A percentile compares a stretch with the other conserved stretches of the same genome.
phyloP scores from a whole-genome alignment of 768 basidiomycete species.

The Saitozyma podzolica region DNA sequence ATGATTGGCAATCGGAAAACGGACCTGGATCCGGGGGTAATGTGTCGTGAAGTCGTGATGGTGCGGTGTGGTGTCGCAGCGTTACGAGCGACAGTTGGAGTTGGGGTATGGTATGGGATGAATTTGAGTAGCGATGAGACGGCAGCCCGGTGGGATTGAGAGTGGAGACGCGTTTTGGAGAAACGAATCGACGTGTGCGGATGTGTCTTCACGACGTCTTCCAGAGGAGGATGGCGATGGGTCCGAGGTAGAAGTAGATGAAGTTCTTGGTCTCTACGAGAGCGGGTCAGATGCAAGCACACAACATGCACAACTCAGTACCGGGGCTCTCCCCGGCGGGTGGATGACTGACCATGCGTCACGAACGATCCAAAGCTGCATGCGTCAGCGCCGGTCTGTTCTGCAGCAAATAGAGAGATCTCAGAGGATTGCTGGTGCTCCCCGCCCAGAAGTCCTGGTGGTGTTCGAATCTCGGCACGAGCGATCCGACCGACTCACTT shows the following conservation, averaged over 20 bases:
- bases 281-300: conserved; percentile 1
- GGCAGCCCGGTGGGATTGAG: neutral
- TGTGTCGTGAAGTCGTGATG: neutral
- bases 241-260: conserved; percentile 96
- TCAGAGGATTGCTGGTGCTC: neutral
- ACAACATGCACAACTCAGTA: neutral
- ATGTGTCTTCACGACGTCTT: conserved; percentile 44
- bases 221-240: conserved; percentile 76
- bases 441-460: too few relatives aligned
- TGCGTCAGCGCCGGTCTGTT: conserved; percentile 3
- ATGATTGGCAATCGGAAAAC: too few relatives aligned
- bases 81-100: neutral
- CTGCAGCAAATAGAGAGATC: neutral
- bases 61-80: neutral
- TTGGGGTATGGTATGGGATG: neutral
- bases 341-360: conserved; percentile 72
- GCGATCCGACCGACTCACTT: conserved; percentile 56
- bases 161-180: neutral
- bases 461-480: too few relatives aligned
- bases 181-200: neutral
- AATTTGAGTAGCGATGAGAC: neutral
- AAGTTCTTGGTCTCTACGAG: conserved; percentile 90
- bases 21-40: neutral
- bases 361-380: conserved; percentile 87
- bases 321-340: neutral